Evolutionary conservation across 1,284 basidiomycete species (phyloP), one percentile per base, ranked within the genome.

Genomic region (Leccinum fallax): DNA sequence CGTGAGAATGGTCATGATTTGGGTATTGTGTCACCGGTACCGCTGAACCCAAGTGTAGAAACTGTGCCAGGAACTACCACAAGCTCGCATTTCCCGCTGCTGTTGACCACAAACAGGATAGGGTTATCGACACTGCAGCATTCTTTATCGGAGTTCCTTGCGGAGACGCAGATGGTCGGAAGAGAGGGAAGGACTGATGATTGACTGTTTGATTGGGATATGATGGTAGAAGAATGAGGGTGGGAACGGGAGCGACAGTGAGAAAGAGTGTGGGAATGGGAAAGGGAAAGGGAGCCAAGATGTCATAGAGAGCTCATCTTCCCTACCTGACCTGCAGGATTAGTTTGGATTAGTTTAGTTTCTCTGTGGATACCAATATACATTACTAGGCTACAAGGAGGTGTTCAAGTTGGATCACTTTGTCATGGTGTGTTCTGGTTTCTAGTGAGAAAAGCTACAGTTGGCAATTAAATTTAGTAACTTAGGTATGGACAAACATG

Each of bases 141-240:
- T 21, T 69, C 72, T 2, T 57, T 72, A 19, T 72, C 69, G 3
- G 69, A 74, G 16, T 38, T 74, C n/a, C 62, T 71, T 36, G 63
- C 63, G 0, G 71, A 69, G 36, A 53, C 67, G 38, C 57, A 64
- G 43, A 53, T 60, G 36, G 52, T 36, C 4, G 15, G 53, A 8
- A 58, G 60, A 10, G 66, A 69, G 36, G 65, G 67, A 26, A 69
- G 53, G 10, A 9, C 57, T 8, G 61, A 65, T 9, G 30, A 57
- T 10, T 72, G 69, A 61, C 1, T 66, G 16, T 34, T 59, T 24
- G 66, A 62, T 40, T 70, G 68, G 69, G 68, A 73, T 34, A 5
- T 66, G 4, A 58, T 55, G 21, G 36, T n/a, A n/a, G 21, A 48
- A 3, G 69, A 64, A 46, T 61, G 51, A 56, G 67, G 60, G 9